phyloP scores from a whole-genome alignment of 1,139 yeast species.

The Wickerhamomyces sp. region DNA sequence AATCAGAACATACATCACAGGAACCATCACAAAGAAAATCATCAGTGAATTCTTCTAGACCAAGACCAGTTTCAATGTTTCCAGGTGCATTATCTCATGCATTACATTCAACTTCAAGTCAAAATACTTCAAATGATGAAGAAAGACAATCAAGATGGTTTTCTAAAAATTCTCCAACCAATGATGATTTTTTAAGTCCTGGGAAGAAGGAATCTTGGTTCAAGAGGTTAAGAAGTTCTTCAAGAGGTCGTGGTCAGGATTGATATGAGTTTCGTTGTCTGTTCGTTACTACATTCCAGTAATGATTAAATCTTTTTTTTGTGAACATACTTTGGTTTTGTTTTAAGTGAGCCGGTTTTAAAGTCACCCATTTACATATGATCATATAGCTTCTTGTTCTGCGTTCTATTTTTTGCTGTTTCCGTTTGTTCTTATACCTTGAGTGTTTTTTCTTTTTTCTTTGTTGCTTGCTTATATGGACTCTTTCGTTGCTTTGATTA shows the following conservation, averaged over 20 bases:
- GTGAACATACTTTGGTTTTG: background rate
- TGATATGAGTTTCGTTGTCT: background rate
- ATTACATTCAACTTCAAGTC: background rate
- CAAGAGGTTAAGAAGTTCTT: constrained; percentile 29
- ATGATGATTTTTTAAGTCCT: constrained; percentile 7
- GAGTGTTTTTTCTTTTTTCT: background rate
- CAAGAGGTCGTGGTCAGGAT: constrained; percentile 19
- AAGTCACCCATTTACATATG: background rate
- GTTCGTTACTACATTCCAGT: background rate
- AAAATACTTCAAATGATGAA: constrained; percentile 1
- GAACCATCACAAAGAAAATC: constrained; percentile 1
- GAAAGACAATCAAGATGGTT: constrained; percentile 19
- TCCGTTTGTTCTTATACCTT: background rate
- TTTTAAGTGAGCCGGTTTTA: background rate
- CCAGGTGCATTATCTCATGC: constrained; percentile 10
- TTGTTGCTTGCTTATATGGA: background rate
- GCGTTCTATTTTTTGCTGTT: background rate
- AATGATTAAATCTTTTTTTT: background rate
- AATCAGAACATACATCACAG: background rate
- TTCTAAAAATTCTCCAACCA: constrained; percentile 5
- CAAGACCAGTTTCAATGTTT: constrained; percentile 22
- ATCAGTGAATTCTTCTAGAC: background rate
- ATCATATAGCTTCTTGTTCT: background rate
- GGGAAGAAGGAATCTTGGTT: constrained; percentile 30
- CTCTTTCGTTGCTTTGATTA: background rate